phyloP scores from a whole-genome alignment of 805 yeast genomes.

The Candida golubevii region DNA sequence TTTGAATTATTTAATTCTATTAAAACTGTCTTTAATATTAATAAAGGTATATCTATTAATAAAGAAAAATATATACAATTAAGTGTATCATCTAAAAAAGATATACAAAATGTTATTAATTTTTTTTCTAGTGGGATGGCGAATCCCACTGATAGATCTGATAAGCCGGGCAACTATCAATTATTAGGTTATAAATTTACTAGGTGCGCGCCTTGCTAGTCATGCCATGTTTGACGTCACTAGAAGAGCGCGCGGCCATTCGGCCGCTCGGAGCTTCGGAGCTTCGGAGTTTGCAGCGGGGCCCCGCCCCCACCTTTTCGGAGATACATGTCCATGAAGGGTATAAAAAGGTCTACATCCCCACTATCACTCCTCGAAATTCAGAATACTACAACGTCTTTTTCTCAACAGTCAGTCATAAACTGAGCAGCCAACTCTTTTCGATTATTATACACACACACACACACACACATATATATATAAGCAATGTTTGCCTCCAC shows the following conservation, averaged over 20 bases:
- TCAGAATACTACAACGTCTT: neutral
- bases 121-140: too few relatives aligned
- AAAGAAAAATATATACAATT: too few relatives aligned
- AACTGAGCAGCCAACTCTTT: neutral
- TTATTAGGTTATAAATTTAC: too few relatives aligned
- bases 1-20: too few relatives aligned
- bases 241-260: neutral
- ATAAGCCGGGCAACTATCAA: too few relatives aligned
- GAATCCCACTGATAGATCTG: too few relatives aligned
- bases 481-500: conserved; percentile 11
- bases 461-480: neutral
- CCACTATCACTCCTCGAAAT: neutral
- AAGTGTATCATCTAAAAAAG: too few relatives aligned
- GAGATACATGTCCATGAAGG: conserved; percentile 17
- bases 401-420: neutral
- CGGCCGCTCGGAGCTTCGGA: conserved; percentile 7
- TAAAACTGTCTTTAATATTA: too few relatives aligned
- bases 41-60: too few relatives aligned
- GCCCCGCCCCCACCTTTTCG: conserved; percentile 10
- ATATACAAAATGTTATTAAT: too few relatives aligned
- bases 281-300: conserved; percentile 17
- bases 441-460: neutral
- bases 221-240: conserved; percentile 15
- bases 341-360: conserved; percentile 10
- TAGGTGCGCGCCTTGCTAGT: neutral